phyloP scores from a whole-genome alignment of 495 filamentous ascomycete genomes.

The Neurospora tetrasperma region DNA sequence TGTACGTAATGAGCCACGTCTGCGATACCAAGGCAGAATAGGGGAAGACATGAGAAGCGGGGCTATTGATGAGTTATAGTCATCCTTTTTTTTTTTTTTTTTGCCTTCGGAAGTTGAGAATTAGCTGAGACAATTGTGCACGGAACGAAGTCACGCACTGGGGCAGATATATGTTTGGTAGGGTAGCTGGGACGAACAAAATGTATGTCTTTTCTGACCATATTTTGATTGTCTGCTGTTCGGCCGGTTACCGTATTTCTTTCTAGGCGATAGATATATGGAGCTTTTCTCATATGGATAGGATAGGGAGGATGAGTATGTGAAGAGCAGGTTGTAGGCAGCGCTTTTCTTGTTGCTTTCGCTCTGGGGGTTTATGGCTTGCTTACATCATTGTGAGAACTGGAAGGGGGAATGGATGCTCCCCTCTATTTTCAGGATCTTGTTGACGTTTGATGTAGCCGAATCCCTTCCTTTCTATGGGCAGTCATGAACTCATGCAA shows the following conservation, averaged over 20 bases:
- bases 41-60: neutral
- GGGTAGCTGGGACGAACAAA: neutral
- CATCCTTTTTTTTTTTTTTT: neutral
- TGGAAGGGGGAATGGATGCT: neutral
- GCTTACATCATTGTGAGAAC: neutral
- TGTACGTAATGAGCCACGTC: neutral
- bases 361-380: neutral
- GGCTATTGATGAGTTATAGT: neutral
- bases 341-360: conserved; percentile 11
- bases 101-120: neutral
- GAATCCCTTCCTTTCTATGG: neutral
- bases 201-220: neutral
- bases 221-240: neutral
- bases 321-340: neutral
- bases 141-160: neutral
- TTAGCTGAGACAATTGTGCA: neutral
- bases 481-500: neutral
- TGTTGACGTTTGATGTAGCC: neutral
- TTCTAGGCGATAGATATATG: neutral
- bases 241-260: neutral
- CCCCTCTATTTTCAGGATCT: neutral
- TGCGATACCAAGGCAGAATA: neutral
- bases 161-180: neutral
- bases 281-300: neutral
- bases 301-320: neutral